Conservation (phyloP, 768 basidiomycete species). For the Calocybe gangraenosa region DNA sequence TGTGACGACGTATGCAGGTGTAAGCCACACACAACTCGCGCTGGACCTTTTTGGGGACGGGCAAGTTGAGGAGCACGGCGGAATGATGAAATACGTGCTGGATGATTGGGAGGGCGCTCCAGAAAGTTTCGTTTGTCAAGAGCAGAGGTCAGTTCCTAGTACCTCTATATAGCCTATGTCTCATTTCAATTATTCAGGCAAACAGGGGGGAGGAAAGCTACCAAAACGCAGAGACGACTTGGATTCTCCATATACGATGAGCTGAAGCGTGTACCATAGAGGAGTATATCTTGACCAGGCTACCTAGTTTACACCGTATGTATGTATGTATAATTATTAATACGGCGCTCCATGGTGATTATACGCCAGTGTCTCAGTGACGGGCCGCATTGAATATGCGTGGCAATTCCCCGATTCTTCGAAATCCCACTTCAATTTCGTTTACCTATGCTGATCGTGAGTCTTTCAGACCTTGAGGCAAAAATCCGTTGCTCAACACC, state of each 20-base stretch:
- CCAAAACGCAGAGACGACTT: constrained; percentile 82
- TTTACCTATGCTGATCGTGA: too few relatives aligned
- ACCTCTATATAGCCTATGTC: constrained; percentile 1
- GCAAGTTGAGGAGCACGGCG: constrained; percentile 45
- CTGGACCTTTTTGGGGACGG: constrained; percentile 86
- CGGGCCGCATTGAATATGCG: too few relatives aligned
- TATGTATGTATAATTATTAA: too few relatives aligned
- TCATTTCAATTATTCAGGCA: constrained; percentile 40
- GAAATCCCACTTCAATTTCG: too few relatives aligned
- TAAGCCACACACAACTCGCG: constrained; percentile 94
- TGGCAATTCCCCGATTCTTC: too few relatives aligned
- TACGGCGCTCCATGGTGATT: too few relatives aligned
- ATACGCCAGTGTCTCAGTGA: too few relatives aligned
- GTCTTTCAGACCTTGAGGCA: too few relatives aligned
- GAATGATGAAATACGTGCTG: constrained; percentile 71
- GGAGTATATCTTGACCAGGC: neutral
- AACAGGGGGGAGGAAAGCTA: constrained; percentile 85
- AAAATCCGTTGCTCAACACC: too few relatives aligned
- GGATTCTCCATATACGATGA: constrained; percentile 83
- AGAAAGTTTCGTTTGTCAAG: constrained; percentile 97
- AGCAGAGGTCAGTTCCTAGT: constrained; percentile 60
- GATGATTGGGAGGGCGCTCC: constrained; percentile 97
- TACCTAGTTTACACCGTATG: too few relatives aligned
- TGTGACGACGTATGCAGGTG: constrained; percentile 97
- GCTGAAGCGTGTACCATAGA: constrained; percentile 28